phyloP scores from a whole-genome alignment of 306 rosid species.

The Quercus robur region DNA sequence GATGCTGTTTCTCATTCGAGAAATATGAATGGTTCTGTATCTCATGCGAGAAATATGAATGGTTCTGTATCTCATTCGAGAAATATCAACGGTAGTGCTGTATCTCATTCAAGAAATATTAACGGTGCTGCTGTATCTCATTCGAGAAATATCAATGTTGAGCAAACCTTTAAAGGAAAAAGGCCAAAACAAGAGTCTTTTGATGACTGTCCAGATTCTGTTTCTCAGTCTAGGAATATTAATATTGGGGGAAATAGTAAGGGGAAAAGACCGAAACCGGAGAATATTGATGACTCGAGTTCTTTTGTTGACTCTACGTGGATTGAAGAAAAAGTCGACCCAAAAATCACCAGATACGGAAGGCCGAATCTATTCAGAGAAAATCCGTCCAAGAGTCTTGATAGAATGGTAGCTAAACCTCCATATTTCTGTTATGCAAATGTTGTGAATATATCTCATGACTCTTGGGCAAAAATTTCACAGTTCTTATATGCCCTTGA shows the following conservation, averaged over 20 bases:
- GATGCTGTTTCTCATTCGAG: constrained; percentile 36
- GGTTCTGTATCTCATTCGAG: no score
- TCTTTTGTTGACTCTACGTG: constrained; percentile 35
- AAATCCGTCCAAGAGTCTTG: constrained; percentile 42
- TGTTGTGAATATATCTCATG: constrained; percentile 43
- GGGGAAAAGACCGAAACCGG: constrained; percentile 65
- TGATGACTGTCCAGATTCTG: constrained; percentile 32
- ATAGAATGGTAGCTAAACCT: constrained; percentile 42
- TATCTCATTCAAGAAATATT: no score
- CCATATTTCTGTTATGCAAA: constrained; percentile 88
- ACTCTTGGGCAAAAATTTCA: constrained; percentile 71
- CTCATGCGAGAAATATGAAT: constrained; percentile 17
- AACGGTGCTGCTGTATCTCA: constrained; percentile 25
- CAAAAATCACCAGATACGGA: constrained; percentile 21
- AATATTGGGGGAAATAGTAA: constrained; percentile 29
- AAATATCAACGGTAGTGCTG: no score
- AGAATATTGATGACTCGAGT: constrained; percentile 39
- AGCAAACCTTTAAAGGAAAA: constrained; percentile 41
- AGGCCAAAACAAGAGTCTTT: constrained; percentile 56
- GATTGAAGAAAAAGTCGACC: constrained; percentile 57
- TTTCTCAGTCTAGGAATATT: constrained; percentile 9
- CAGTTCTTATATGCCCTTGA: constrained; percentile 65
- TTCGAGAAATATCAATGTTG: constrained; percentile 24
- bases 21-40: neutral
- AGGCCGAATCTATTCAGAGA: constrained; percentile 30